Base-by-base conservation (phyloP, 2,329 filamentous ascomycete species). In the Fusarium torreyae region DNA sequence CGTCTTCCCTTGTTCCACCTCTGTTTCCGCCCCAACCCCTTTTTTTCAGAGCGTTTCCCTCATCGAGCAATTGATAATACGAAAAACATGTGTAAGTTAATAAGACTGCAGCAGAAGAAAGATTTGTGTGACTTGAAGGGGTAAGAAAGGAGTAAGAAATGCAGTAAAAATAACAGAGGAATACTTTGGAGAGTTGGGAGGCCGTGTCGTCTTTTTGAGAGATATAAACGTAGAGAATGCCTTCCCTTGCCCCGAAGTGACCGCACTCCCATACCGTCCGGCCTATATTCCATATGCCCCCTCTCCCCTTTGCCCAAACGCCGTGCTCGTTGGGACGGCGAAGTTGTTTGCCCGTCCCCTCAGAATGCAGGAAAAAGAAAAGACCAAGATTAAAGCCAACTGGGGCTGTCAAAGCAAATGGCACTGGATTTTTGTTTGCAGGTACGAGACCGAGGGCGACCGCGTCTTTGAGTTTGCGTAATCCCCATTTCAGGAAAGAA, bases 271-370 rank as follows among this genome's bases (percentile, higher is more conserved):
- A 44, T 59, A 57, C 63, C 61, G 58, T 65, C 63, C 61, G 56
- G 51, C 60, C 58, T 42, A 63, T 42, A 63, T 64, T 57, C 65
- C 69, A 51, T 64, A 63, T 59, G 57, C 33, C 53, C 56, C 59
- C 70, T 66, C 58, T 66, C 64, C 48, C 69, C 66, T 69, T 66
- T 70, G 72, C 74, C 76, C 64, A 65, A 78, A 77, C 76, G 76
- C 76, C 76, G 69, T 78, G 76, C 76, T 78, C 63, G 54, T 74
- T 57, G 65, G 65, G 65, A 71, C 72, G 57, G 53, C 50, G 63
- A 56, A 63, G 46, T 64, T 58, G 45, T 64, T 56, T 73, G 44
- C 61, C 58, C 71, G 71, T 63, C 71, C 71, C 56, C 57, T 65
- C 64, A 58, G 51, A 68, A 74, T 74, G 71, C 71, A 69, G 66